These are phyloP conservation scores for Echites panduratus DNA, from an alignment of 257 asterid genomes.

Conservation along the genomic window DNA sequence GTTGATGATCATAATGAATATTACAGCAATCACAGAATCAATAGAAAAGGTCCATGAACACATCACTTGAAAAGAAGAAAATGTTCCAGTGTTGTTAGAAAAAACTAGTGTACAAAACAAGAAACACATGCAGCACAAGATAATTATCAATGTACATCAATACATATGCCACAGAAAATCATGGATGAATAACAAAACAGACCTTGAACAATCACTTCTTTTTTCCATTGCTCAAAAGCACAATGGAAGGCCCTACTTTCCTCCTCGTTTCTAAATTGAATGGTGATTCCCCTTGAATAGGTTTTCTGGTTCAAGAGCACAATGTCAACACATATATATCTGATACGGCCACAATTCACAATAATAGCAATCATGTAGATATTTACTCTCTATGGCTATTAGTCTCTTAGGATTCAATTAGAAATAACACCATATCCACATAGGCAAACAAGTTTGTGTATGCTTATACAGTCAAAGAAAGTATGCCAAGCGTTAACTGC, in stretches of 20 bases:
- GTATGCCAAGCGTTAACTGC: background rate
- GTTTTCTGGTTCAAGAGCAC: conserved; percentile 62
- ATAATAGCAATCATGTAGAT: conserved; percentile 13
- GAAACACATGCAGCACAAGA: background rate
- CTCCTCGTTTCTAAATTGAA: conserved; percentile 84
- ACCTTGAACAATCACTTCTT: conserved; percentile 75
- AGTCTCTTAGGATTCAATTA: background rate
- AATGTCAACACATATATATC: conserved; percentile 29
- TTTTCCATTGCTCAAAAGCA: conserved; percentile 96
- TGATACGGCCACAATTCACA: conserved; percentile 20
- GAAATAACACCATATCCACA: conserved; percentile 5
- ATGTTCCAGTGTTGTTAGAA: background rate
- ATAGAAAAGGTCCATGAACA: background rate
- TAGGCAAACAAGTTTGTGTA: background rate
- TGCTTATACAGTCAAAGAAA: background rate
- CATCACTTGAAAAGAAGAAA: background rate
- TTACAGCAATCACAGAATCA: background rate
- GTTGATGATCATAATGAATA: too few relatives aligned
- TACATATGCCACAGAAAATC: conserved; percentile 3
- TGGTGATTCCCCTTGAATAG: conserved; percentile 81
- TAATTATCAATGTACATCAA: background rate
- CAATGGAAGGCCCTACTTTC: conserved; percentile 87
- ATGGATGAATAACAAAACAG: conserved; percentile 29
- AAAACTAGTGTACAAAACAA: background rate
- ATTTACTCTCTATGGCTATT: background rate